phyloP scores from a whole-genome alignment of 1,284 basidiomycete species.

The Mycena sp. region DNA sequence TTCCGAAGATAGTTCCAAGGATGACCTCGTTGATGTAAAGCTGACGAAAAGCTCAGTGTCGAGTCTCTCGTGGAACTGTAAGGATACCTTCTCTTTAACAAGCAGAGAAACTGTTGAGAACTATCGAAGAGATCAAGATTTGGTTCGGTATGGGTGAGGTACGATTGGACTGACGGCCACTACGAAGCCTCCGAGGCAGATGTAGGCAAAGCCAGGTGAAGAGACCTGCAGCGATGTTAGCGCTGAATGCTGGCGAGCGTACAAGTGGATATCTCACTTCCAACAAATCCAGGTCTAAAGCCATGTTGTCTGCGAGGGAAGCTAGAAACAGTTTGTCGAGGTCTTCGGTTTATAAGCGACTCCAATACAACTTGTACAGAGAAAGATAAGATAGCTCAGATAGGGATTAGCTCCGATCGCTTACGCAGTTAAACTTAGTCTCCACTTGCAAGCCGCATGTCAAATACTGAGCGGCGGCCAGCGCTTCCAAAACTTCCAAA shows the following conservation, averaged over 20 bases:
- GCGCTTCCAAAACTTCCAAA: too few species aligned
- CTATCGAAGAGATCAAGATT: conserved; percentile 47
- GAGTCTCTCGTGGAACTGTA: neutral
- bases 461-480: too few species aligned
- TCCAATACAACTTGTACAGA: too few species aligned
- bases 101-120: conserved; percentile 87
- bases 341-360: too few species aligned
- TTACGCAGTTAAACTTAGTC: too few species aligned
- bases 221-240: conserved; percentile 55
- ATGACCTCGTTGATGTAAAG: conserved; percentile 94
- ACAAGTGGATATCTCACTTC: conserved; percentile 31
- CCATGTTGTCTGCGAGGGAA: neutral
- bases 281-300: conserved; percentile 25
- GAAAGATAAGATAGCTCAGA: too few species aligned
- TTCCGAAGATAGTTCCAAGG: conserved; percentile 80
- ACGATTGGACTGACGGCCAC: conserved; percentile 57
- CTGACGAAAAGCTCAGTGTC: conserved; percentile 43
- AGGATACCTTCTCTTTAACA: conserved; percentile 79
- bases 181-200: conserved; percentile 83
- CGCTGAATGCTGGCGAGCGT: conserved; percentile 32
- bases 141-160: conserved; percentile 21
- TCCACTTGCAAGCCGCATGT: too few species aligned
- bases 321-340: neutral
- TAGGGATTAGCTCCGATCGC: too few species aligned
- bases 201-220: conserved; percentile 69